Base-by-base conservation (phyloP, 2,329 filamentous ascomycete species). In the Diaporthe amygdali region DNA sequence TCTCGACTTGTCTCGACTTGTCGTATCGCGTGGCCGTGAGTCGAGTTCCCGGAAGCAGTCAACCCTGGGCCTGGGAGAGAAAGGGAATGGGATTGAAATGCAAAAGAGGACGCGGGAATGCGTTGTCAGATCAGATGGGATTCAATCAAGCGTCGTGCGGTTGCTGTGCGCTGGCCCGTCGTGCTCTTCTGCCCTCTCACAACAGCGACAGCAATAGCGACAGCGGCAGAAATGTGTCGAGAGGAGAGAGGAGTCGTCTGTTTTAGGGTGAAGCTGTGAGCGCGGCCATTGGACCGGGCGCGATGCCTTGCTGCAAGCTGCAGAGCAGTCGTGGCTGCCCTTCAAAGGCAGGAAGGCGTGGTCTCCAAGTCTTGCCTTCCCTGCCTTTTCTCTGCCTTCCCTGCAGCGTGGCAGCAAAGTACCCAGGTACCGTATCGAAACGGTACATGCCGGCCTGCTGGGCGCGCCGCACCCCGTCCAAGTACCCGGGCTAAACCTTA, bases 291-390 rank as follows among this genome's bases (percentile, higher is more conserved):
- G 71, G 71, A 64, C 69, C 46, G 46, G 51, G 39, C 37, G 52
- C 52, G 52, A 69, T 64, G 69, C 69, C 70, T 56, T 71, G 37
- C 59, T 73, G 72, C 72, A 72, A 56, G 55, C 66, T 72, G 71
- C 71, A 72, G 71, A 71, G 61, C 66, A 71, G 72, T 73, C 72
- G 72, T 73, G 72, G 72, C 72, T 73, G 71, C 69, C 44, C 47
- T 71, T 71, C 39, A 71, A 52, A 72, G 68, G 71, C 59, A 66
- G 44, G 59, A 71, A 32, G 61, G 71, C 15, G 34, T n/a, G 25
- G 34, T 46, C 59, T 37, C 44, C 17, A 64, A 49, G 27, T 49
- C 44, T 30, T 30, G 30, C 27, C 59, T 63, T 63, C 59, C 59
- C 59, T 63, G 59, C 41, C n/a, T n/a, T n/a, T n/a, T n/a, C n/a